Evolutionary conservation across 345 rosid species (phyloP).

Genomic region (Pseudoturritis turrita): DNA sequence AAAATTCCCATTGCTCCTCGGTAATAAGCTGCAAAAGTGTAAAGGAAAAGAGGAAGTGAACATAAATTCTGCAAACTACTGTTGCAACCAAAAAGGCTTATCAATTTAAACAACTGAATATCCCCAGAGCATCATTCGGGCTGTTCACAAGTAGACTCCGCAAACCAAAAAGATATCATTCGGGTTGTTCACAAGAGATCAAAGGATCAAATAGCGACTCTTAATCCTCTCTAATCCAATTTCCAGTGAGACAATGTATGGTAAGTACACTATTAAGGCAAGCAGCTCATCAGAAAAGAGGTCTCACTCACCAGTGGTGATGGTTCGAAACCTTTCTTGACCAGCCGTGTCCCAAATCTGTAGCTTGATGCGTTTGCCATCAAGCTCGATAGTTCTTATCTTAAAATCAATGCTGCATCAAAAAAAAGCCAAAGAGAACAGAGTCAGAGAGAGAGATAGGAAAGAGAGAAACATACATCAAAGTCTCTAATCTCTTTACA

Average conservation of each 20-base stretch:
- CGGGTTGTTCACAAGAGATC: background rate
- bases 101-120: background rate
- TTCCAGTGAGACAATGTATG: background rate
- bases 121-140: background rate
- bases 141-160: background rate
- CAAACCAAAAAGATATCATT: background rate
- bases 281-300: background rate
- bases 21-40: conserved; percentile 59
- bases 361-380: conserved; percentile 68
- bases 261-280: background rate
- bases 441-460: background rate
- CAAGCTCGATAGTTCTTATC: conserved; percentile 80
- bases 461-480: background rate
- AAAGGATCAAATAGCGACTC: background rate
- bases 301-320: conserved; percentile 65
- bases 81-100: background rate
- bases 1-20: conserved; percentile 94
- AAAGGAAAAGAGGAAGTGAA: background rate
- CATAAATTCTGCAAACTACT: background rate
- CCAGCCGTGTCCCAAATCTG: conserved; percentile 89
- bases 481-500: background rate
- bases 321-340: conserved; percentile 85
- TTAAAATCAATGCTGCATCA: conserved; percentile 63
- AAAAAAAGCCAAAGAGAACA: background rate
- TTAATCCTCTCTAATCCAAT: background rate